Base-by-base conservation (phyloP, 2,329 filamentous ascomycete genomes). In the Alternaria triticina region DNA sequence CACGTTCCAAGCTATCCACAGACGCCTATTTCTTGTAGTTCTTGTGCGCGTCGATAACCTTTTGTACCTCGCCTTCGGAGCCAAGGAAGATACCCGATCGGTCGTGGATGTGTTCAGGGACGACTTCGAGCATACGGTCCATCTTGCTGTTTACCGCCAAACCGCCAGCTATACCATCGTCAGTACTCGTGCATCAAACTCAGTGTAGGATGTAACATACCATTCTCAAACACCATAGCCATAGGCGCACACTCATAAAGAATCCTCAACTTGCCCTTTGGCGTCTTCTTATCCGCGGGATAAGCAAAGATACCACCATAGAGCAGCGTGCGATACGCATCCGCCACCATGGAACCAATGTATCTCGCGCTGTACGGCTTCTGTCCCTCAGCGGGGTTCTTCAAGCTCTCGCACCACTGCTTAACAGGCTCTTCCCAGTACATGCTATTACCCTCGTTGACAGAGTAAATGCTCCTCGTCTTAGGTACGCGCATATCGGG, bases 171-270 rank as follows among this genome's bases (percentile, higher is more conserved):
- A n/a, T n/a, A n/a, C n/a, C n/a, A n/a, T n/a, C n/a, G n/a, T n/a
- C n/a, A n/a, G n/a, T n/a, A n/a, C n/a, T n/a, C n/a, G n/a, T n/a
- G n/a, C n/a, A n/a, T n/a, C n/a, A n/a, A n/a, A n/a, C n/a, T n/a
- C n/a, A n/a, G n/a, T n/a, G n/a, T n/a, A n/a, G n/a, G n/a, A n/a
- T n/a, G n/a, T n/a, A n/a, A 10, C 90, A 83, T 82, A 95, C 92
- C 96, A 83, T 99, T 97, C 83, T 99, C 96, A 81, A 99, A 98
- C 7, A 99, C 88, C 90, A 98, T 92, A 23, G 96, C 96, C 96
- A 99, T 99, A 43, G 96, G 96, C 13, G 96, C 96, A 79, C 96
- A 99, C 85, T 99, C 96, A 83, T 99, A 99, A 74, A 99, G 81
- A 71, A 99, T 99, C 70, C 96, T 88, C 71, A 99, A 87, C 86